Evolutionary conservation across 2,329 filamentous ascomycete genomes (phyloP).

Genomic region (Alternaria consortialis): DNA sequence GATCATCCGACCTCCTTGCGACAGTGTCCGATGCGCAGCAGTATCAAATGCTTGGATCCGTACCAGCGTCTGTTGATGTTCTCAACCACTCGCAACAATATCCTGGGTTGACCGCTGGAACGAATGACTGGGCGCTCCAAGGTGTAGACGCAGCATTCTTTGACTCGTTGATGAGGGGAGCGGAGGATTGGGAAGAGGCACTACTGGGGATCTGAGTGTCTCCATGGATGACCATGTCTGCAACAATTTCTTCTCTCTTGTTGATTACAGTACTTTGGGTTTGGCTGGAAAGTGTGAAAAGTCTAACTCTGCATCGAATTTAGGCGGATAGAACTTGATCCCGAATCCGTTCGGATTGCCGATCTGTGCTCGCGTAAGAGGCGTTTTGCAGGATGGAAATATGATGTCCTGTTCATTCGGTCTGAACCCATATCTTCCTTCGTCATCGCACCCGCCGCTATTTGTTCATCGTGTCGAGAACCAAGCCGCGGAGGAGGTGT

Average conservation of each 20-base stretch:
- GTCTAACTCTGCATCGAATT: no score
- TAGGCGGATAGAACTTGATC: no score
- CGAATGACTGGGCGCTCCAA: conserved; percentile 32
- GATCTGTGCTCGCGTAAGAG: no score
- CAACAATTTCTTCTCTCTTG: background rate
- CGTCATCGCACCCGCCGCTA: no score
- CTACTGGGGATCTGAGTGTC: background rate
- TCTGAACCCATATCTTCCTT: no score
- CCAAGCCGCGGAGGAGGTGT: no score
- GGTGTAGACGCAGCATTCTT: conserved; percentile 33
- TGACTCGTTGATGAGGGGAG: conserved; percentile 26
- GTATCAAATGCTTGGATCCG: background rate
- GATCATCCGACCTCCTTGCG: background rate
- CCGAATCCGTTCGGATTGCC: no score
- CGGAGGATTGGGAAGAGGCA: conserved; percentile 6
- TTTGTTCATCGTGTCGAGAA: no score
- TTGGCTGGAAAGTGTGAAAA: no score
- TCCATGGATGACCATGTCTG: background rate
- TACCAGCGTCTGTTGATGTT: background rate
- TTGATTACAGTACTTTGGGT: no score
- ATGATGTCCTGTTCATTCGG: no score
- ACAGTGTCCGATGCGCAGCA: background rate
- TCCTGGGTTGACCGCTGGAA: conserved; percentile 17
- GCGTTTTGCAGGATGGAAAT: no score
- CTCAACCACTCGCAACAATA: background rate